phyloP scores from a whole-genome alignment of 2,329 filamentous ascomycete species.

The Pestalotiopsis sp. region DNA sequence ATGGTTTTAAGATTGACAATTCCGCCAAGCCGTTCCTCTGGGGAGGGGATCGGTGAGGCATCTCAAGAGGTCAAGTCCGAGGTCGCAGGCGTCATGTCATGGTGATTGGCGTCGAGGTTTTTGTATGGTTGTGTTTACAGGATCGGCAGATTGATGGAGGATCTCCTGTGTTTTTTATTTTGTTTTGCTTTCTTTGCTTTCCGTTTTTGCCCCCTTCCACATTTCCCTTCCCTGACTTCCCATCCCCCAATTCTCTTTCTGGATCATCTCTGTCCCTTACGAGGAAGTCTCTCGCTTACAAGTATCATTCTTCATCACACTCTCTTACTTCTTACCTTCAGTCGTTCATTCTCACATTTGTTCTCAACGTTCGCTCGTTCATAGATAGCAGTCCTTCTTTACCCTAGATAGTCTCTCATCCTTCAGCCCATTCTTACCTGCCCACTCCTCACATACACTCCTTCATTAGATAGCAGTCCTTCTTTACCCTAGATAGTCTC shows the following conservation, averaged over 20 bases:
- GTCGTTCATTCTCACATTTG: neutral
- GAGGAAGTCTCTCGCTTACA: neutral
- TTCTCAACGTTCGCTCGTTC: neutral
- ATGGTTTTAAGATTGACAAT: neutral
- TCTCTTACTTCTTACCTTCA: neutral
- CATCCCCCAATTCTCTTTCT: neutral
- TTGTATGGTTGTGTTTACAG: neutral
- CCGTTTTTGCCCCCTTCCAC: neutral
- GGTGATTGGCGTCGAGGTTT: neutral
- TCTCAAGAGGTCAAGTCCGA: neutral
- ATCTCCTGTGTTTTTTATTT: neutral
- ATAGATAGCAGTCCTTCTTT: neutral
- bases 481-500: neutral
- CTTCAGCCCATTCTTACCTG: neutral
- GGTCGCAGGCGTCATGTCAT: neutral
- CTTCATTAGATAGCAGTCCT: neutral
- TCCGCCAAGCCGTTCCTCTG: neutral
- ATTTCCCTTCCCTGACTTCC: neutral
- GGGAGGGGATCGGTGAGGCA: neutral
- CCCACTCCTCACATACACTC: neutral
- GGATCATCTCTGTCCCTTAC: neutral
- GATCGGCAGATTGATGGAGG: constrained; percentile 5
- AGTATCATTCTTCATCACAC: neutral
- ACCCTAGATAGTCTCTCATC: neutral
- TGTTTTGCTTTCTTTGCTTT: neutral